Conservation (phyloP, 2,329 filamentous ascomycete genomes). For the Fusarium sulawesiense region DNA sequence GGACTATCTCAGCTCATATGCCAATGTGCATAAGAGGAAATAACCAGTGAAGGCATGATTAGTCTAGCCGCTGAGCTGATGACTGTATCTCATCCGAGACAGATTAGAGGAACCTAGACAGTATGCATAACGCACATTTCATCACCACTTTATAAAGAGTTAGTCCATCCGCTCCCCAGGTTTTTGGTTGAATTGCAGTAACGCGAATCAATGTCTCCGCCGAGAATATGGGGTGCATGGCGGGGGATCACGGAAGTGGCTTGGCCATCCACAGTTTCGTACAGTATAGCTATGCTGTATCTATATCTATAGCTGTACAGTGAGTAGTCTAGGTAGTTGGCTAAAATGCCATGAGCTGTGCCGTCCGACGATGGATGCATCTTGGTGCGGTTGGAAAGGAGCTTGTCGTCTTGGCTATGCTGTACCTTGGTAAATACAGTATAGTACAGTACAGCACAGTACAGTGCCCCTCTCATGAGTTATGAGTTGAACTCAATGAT, state of each 20-base stretch:
- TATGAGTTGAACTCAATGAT: constrained; percentile 3
- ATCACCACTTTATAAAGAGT: constrained; percentile 4
- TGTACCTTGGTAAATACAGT: neutral
- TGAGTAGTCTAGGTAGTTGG: neutral
- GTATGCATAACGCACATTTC: neutral
- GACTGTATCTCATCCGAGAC: constrained; percentile 11
- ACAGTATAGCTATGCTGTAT: neutral
- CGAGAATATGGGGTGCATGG: constrained; percentile 38
- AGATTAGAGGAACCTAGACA: neutral
- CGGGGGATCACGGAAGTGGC: constrained; percentile 33
- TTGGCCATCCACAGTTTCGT: constrained; percentile 18
- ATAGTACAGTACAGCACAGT: neutral
- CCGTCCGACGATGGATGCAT: constrained; percentile 24
- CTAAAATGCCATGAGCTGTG: constrained; percentile 16
- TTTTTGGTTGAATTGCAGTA: neutral
- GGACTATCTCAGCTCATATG: constrained; percentile 5
- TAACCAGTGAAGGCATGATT: constrained; percentile 11
- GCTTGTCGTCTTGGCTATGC: constrained; percentile 30
- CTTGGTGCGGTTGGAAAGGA: constrained; percentile 20
- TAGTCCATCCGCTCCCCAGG: constrained; percentile 7
- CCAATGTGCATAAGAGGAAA: constrained; percentile 6
- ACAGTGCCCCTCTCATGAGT: constrained; percentile 8
- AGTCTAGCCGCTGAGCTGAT: neutral
- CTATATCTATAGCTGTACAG: neutral
- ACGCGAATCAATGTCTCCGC: constrained; percentile 20